Base-by-base conservation (phyloP, 805 yeast genomes). In the Grigorovia jiainica region DNA sequence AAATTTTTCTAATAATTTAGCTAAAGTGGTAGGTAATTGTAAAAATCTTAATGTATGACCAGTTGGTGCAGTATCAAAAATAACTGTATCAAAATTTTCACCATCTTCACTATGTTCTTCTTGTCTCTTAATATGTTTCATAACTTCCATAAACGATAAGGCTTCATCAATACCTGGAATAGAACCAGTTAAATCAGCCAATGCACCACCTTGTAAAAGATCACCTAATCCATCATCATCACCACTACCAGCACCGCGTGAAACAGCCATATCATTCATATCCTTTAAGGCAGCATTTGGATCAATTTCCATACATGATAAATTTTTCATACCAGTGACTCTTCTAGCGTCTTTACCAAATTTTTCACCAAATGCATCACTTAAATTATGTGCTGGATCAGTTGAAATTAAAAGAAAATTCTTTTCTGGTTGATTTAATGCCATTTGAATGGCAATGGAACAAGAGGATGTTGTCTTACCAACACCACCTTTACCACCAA, bases 401-500 rank as follows among this genome's bases (percentile, higher is more conserved):
- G 97, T 89, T 25, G 96, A 89, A 54, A 92, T 92, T 53, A 92
- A 70, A 47, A 92, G 70, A 52, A 87, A 94, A 53, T 83, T 81
- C 50, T 87, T 89, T 15, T 63, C 50, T 29, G 95, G 94, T 58
- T 94, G 82, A 43, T 74, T 70, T 47, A 83, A 65, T 15, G 98
- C 97, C 61, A 92, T 75, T 66, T 92, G 97, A 48, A 89, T 82
- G 18, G 99, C 95, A 52, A 92, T 74, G 19, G 97, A 87, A 37
- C 95, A 89, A 1, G 97, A 90, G 3, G 97, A 85, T 20, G 98
- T 92, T 48, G 99, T 92, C 63, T 92, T 92, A 56, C 99, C 99
- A 23, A 92, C 99, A 66, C 99, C 99, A 63, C 99, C 99, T 70
- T 92, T 92, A 53, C 99, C 99, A 51, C 99, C 99, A 35, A 90